Evolutionary conservation across 2,329 filamentous ascomycete genomes (phyloP).

Genomic region (Colletotrichum noveboracense): DNA sequence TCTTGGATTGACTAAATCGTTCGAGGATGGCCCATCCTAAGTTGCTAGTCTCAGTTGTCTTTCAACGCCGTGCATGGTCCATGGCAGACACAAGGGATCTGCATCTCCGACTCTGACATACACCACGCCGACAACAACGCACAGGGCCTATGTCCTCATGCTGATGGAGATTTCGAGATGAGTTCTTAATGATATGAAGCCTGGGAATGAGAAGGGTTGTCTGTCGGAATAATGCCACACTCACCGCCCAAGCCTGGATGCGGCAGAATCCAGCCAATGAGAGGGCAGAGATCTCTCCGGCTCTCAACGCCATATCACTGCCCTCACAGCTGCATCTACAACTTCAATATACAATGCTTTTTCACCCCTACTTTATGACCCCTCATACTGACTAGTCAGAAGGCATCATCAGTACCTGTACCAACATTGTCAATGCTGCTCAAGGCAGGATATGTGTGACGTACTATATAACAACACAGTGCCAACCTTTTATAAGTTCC

Average conservation of each 20-base stretch:
- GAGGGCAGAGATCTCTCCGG: too few species aligned
- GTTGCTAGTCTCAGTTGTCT: not conserved
- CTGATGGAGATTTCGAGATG: not conserved
- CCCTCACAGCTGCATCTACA: too few species aligned
- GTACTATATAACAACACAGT: not conserved
- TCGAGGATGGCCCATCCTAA: not conserved
- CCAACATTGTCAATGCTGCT: not conserved
- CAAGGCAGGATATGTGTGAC: not conserved
- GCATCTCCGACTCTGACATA: not conserved
- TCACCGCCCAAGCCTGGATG: too few species aligned
- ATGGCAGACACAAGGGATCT: not conserved
- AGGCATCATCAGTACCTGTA: too few species aligned
- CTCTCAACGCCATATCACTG: too few species aligned
- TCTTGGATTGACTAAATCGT: not conserved
- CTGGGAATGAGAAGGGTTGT: not conserved
- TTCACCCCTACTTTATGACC: too few species aligned
- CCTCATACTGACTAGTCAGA: too few species aligned
- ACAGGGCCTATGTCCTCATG: rapidly evolving
- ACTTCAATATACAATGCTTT: too few species aligned
- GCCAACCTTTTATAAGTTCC: too few species aligned
- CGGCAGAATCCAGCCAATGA: too few species aligned
- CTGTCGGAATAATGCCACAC: too few species aligned
- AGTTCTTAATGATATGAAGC: not conserved
- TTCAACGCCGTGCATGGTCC: not conserved
- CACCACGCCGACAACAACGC: not conserved